Base-by-base conservation (phyloP, 73 alveolate genomes). In the Paraurostyla sp. region DNA sequence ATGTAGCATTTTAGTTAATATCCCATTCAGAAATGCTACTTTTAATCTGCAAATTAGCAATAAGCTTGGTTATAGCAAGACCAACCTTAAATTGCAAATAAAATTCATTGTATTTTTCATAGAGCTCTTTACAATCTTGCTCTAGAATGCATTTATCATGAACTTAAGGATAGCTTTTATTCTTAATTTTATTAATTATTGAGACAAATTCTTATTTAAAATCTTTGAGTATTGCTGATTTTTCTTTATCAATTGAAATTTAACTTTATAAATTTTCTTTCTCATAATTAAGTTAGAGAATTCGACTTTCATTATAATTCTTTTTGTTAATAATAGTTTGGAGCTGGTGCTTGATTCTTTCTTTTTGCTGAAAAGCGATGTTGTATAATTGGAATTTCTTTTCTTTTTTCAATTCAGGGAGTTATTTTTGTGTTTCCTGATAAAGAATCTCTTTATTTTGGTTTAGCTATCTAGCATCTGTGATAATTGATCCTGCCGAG, bases 281-380 rank as follows among this genome's bases (percentile, higher is more conserved):
- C 38, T 73, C 69, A 16, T 45, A 3, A 3, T 48, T 25, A 22
- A 73, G 65, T 36, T 73, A 73, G 2, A 45, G 33, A 0, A 33
- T 2, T 73, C 3, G 27, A 9, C 54, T n/a, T 49, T 73, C 86
- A 73, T 73, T 73, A 38, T 45, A 73, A 13, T 41, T 29, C 36
- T 73, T 73, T 27, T 16, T 33, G 29, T 73, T 73, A 3, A 43
- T 33, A 20, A 48, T 15, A 11, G 71, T 73, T 73, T 73, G 46
- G 16, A 73, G 71, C 42, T 73, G 22, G 46, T 73, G 86, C 33
- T 73, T 73, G 38, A 23, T 22, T 48, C 30, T 48, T 36, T 73
- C 86, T 73, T 73, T 73, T 6, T 16, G 23, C 33, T 73, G 54
- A 73, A 73, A 48, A 43, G 71, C 65, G 13, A n/a, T 3, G 6